Evolutionary conservation across 1,284 basidiomycete species (phyloP), one percentile per base, ranked within the genome.

Genomic region (Garcileccinum viscosum): DNA sequence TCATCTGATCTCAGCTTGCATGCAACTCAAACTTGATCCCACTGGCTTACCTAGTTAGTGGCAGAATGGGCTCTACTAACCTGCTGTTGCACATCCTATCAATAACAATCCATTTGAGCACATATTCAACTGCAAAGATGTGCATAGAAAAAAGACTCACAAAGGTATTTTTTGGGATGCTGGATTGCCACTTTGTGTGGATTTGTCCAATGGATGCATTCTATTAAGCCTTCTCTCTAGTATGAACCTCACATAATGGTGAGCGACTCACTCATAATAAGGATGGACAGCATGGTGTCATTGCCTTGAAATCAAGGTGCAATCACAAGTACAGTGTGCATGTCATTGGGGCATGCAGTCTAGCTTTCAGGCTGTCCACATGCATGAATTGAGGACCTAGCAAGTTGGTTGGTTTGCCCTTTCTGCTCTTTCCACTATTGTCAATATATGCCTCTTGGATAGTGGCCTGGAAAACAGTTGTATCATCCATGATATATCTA

Each of bases 61-160:
- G 56, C 30, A 58, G 30, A 30, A 58, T 6, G 22, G 5, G 15
- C n/a, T 37, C 37, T 30, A 2, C 40, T 24, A 15, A 62, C 60
- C 37, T 35, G 61, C 42, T 7, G 32, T 42, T 35, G 38, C 30
- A 19, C 12, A n/a, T 42, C 5, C 17, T 5, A 2, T 62, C 19
- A 42, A 27, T 35, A 11, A 37, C 11, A 32, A 9, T 59, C 11
- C 17, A 58, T 15, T 8, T 33, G n/a, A 50, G 7, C 12, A 17
- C 40, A 5, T 15, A 19, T 17, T 15, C 14, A 27, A 53, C n/a
- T n/a, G n/a, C n/a, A n/a, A n/a, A n/a, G n/a, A n/a, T n/a, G n/a
- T n/a, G 15, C 50, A 27, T 19, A 17, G 17, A 35, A 24, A 22
- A 24, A 1, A 15, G 33, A 66, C 67, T 27, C 35, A 74, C 72